A percentile compares a stretch with the other conserved stretches of the same genome.
phyloP scores from a whole-genome alignment of 2,329 filamentous ascomycete genomes.

The Fusarium continuum region DNA sequence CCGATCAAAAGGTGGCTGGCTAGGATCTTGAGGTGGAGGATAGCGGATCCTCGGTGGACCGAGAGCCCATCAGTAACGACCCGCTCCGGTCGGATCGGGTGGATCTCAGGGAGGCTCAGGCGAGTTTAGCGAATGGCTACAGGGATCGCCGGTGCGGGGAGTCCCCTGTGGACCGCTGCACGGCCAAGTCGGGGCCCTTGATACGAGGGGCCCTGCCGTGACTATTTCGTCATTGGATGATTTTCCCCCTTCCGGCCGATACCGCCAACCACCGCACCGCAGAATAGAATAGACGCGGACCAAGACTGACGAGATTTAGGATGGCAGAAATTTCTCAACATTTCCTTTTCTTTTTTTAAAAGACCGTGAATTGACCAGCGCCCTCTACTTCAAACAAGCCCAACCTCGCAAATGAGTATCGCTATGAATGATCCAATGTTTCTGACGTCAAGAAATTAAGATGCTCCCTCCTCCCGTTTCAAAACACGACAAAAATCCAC shows the following conservation, averaged over 20 bases:
- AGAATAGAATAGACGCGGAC: background rate
- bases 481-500: conserved; percentile 21
- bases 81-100: conserved; percentile 2
- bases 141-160: conserved; percentile 36
- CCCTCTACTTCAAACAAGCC: background rate
- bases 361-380: background rate
- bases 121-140: conserved; percentile 29
- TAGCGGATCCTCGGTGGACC: conserved; percentile 21
- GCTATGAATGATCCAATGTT: conserved; percentile 17
- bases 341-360: background rate
- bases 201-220: conserved; percentile 33
- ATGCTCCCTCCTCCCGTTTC: conserved; percentile 21
- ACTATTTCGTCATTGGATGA: conserved; percentile 29
- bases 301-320: conserved; percentile 3
- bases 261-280: conserved; percentile 13
- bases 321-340: background rate
- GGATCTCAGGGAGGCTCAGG: conserved; percentile 7
- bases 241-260: conserved; percentile 13
- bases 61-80: conserved; percentile 7
- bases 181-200: conserved; percentile 23
- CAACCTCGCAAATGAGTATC: conserved; percentile 19
- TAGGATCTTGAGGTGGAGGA: conserved; percentile 11
- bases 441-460: conserved; percentile 34
- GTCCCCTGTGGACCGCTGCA: conserved; percentile 29
- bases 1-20: conserved; percentile 23